phyloP scores from a whole-genome alignment of 495 filamentous ascomycete genomes.

The Lasiosphaeria miniovina region DNA sequence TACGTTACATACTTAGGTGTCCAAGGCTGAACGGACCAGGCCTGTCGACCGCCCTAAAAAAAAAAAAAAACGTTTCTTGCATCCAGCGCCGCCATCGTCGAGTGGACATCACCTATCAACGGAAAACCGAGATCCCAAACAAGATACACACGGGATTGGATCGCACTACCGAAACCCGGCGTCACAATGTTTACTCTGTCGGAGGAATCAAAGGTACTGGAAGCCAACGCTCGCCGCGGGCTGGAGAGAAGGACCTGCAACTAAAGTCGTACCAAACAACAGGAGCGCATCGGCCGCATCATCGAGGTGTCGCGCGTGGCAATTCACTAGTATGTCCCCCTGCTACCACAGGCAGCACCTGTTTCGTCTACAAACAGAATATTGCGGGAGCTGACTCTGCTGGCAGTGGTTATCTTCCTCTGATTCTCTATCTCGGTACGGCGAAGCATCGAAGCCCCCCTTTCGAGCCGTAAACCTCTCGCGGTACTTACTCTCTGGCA shows the following conservation, averaged over 20 bases:
- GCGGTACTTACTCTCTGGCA: slow-evolving; percentile 40
- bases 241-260: neutral
- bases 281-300: slow-evolving; percentile 96
- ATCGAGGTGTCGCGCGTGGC: slow-evolving; percentile 91
- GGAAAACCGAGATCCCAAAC: neutral
- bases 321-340: slow-evolving; percentile 81
- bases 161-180: neutral
- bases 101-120: neutral
- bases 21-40: slow-evolving; percentile 1
- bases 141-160: neutral
- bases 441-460: slow-evolving; percentile 1
- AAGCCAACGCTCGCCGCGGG: neutral
- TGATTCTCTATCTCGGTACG: slow-evolving; percentile 96
- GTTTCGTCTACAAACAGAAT: neutral
- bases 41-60: neutral
- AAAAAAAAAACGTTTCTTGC: neutral
- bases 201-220: slow-evolving; percentile 89
- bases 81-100: neutral
- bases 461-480: slow-evolving; percentile 7
- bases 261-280: slow-evolving; percentile 11
- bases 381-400: slow-evolving; percentile 32
- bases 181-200: slow-evolving; percentile 80
- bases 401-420: slow-evolving; percentile 84
- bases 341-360: neutral
- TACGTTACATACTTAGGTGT: neutral